Evolutionary conservation across 768 basidiomycete species (phyloP).

Genomic region (Boletus tomentosulus): DNA sequence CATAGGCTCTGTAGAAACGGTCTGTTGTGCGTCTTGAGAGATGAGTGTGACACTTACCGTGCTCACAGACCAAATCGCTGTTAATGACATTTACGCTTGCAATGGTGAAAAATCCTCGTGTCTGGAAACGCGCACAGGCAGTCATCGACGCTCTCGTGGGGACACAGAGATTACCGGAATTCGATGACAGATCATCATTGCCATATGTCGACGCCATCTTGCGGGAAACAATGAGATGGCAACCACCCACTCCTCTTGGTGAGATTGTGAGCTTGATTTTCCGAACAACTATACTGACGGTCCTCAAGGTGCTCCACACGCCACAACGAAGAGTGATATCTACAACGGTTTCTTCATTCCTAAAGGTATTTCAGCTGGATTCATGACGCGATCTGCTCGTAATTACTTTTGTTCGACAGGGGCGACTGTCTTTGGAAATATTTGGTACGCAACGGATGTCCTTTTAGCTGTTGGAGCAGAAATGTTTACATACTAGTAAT

Average conservation of each 20-base stretch:
- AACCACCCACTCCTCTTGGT: slow-evolving; percentile 1
- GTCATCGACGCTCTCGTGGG: slow-evolving; percentile 1
- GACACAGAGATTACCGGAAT: slow-evolving; percentile 3
- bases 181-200: slow-evolving; percentile 2
- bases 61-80: neutral
- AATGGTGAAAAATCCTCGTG: slow-evolving; percentile 6
- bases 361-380: neutral
- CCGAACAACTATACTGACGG: neutral
- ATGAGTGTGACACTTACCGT: neutral
- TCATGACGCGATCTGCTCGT: neutral
- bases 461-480: neutral
- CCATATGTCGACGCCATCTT: slow-evolving; percentile 3
- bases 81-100: slow-evolving; percentile 5
- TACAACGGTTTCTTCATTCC: slow-evolving; percentile 6
- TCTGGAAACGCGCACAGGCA: slow-evolving; percentile 4
- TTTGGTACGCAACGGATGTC: slow-evolving; percentile 5
- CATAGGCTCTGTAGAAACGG: slow-evolving; percentile 13
- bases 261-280: neutral
- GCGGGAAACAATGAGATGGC: slow-evolving; percentile 3
- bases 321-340: neutral
- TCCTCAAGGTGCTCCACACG: slow-evolving; percentile 1
- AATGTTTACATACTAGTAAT: neutral
- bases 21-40: neutral
- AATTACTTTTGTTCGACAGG: neutral
- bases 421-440: slow-evolving; percentile 9